phyloP scores from a whole-genome alignment of 768 basidiomycete species.

The Plicaturopsis crispa region DNA sequence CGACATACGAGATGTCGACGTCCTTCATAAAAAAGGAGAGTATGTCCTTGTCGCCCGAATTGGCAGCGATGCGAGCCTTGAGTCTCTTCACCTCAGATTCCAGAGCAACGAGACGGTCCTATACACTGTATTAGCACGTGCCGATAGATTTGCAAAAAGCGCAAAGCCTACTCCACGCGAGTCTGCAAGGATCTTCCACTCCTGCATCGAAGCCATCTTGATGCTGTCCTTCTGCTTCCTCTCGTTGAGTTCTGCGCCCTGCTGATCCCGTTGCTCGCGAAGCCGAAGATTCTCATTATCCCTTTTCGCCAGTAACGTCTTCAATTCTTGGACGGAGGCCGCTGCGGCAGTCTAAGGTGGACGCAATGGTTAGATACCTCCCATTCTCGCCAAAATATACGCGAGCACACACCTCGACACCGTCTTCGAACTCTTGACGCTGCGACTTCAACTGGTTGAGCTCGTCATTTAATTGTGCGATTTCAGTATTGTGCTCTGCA shows the following conservation, averaged over 20 bases:
- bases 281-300: slow-evolving; percentile 62
- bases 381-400: not conserved
- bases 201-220: slow-evolving; percentile 51
- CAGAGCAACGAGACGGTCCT: slow-evolving; percentile 71
- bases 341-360: slow-evolving; percentile 29
- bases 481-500: slow-evolving; percentile 30
- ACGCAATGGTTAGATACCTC: not conserved
- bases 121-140: not conserved
- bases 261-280: slow-evolving; percentile 67
- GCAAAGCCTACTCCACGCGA: slow-evolving; percentile 40
- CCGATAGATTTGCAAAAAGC: slow-evolving; percentile 1
- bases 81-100: slow-evolving; percentile 67
- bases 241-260: slow-evolving; percentile 56
- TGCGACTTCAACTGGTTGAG: slow-evolving; percentile 28
- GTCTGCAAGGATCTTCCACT: slow-evolving; percentile 59
- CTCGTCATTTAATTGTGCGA: slow-evolving; percentile 34
- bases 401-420: slow-evolving; percentile 28
- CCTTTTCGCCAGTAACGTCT: slow-evolving; percentile 49
- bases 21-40: slow-evolving; percentile 62
- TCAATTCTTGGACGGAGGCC: slow-evolving; percentile 56
- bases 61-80: slow-evolving; percentile 71
- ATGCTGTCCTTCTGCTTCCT: slow-evolving; percentile 55
- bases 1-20: slow-evolving; percentile 44
- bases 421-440: slow-evolving; percentile 42
- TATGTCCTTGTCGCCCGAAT: slow-evolving; percentile 62